Evolutionary conservation across 2,329 filamentous ascomycete genomes (phyloP).

Genomic region (Aureobasidium sp.): DNA sequence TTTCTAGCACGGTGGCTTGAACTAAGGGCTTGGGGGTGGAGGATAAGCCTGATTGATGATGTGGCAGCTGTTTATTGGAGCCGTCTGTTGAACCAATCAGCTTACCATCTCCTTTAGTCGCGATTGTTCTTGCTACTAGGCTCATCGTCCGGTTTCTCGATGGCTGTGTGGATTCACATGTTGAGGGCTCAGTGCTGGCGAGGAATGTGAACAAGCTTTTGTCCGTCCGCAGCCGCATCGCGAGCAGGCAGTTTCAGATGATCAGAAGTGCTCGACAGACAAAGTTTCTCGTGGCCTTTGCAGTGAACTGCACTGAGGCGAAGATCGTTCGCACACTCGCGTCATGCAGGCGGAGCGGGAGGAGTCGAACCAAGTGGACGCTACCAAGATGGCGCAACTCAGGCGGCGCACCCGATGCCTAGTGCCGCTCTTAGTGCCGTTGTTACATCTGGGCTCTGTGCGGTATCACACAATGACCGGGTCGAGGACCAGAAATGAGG

Average conservation of each 20-base stretch:
- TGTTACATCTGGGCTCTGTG: constrained; percentile 11
- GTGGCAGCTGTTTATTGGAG: constrained; percentile 14
- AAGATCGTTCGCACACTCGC: constrained; percentile 16
- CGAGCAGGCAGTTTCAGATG: constrained; percentile 13
- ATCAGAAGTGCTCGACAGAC: not conserved
- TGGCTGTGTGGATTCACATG: not conserved
- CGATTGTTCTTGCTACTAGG: not conserved
- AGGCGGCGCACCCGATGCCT: constrained; percentile 13
- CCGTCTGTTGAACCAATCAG: constrained; percentile 4
- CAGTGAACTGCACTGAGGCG: constrained; percentile 12
- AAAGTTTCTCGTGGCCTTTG: constrained; percentile 15
- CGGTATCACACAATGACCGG: constrained; percentile 15
- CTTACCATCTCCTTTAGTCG: not conserved
- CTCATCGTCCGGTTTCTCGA: not conserved
- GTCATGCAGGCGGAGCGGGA: constrained; percentile 14
- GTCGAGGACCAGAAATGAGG: constrained; percentile 14
- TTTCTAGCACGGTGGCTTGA: constrained; percentile 14
- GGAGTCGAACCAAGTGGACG: constrained; percentile 12
- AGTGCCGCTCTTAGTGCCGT: constrained; percentile 10
- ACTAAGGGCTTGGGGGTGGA: constrained; percentile 8
- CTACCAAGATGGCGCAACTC: constrained; percentile 15
- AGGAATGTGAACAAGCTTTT: constrained; percentile 6
- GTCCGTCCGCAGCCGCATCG: not conserved
- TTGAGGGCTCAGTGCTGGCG: not conserved
- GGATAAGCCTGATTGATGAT: constrained; percentile 14